Base-by-base conservation (phyloP, 129 eudicot species). In the Centaurea solstitialis region DNA sequence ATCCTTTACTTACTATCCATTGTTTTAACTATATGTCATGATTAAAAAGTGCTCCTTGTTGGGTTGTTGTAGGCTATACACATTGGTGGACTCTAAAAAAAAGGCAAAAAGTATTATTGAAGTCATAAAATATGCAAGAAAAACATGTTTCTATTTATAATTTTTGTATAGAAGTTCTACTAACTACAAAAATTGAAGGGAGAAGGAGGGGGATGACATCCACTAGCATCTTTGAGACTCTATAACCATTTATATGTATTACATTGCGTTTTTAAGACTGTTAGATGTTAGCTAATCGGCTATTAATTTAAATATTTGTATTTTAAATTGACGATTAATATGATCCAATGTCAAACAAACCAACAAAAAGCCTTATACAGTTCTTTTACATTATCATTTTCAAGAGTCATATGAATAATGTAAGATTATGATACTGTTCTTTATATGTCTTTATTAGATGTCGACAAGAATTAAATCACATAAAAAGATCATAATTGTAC, bases 401-500 rank as follows among this genome's bases (percentile, higher is more conserved):
- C 20, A 18, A 59, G 18, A 35, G 1, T 18, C 38, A 8, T 59
- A 30, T 6, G 7, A 10, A 43, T 81, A 64, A 78, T 35, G 67
- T 30, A 68, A 68, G 21, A 47, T 6, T 12, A 5, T 61, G 59
- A 43, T 45, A 67, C 20, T n/a, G 9, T 57, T 67, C 17, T 73
- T 53, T 9, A 9, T 65, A 5, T 2, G 47, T 33, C n/a, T 71
- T 79, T 79, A 70, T 57, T 47, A 43, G 0, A 21, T 43, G 8
- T 65, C 17, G 9, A 22, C 53, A 40, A 1, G 20, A 76, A 10
- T 66, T 68, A 8, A 59, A 69, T 4, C 28, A 82, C 21, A 53
- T n/a, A 35, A 33, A 35, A 7, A 53, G 38, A 47, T 72, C 77
- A 70, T 35, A 76, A 57, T 57, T 53, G 81, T 82, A 82, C 73